phyloP scores from a whole-genome alignment of 192 early-diverging fungal species.

The Phlyctochytrium planicorne region DNA sequence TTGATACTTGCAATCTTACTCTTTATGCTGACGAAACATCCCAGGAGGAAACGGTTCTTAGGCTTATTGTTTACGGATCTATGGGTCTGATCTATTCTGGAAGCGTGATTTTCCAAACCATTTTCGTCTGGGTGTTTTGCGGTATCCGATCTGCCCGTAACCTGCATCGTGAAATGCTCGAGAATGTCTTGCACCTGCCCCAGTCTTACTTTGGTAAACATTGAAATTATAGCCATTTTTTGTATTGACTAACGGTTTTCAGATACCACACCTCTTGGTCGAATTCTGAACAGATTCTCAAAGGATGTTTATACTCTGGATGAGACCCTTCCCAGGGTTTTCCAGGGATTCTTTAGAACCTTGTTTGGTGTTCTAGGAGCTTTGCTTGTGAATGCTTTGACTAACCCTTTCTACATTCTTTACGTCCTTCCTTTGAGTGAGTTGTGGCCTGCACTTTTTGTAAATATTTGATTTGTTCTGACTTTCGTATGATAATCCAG shows the following conservation, averaged over 20 bases:
- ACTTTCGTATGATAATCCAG: no score
- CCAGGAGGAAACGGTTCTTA: constrained; percentile 43
- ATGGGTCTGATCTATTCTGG: constrained; percentile 73
- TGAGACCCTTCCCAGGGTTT: constrained; percentile 56
- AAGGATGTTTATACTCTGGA: constrained; percentile 83
- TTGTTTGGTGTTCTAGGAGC: constrained; percentile 50
- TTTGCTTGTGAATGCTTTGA: constrained; percentile 50
- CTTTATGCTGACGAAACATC: constrained; percentile 36
- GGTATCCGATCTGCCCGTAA: constrained; percentile 74
- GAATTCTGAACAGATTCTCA: constrained; percentile 86
- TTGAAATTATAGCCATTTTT: not conserved
- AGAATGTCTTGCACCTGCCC: constrained; percentile 68
- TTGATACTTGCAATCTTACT: not conserved
- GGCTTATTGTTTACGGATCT: constrained; percentile 77
- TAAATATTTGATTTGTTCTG: not conserved
- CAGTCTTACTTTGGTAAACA: constrained; percentile 78
- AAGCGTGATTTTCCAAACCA: constrained; percentile 63
- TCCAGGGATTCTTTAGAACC: constrained; percentile 51
- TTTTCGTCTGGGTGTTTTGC: constrained; percentile 77
- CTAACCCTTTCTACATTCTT: constrained; percentile 43
- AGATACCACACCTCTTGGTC: constrained; percentile 73
- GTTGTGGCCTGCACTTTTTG: not conserved
- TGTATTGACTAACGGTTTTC: not conserved
- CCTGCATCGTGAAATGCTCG: constrained; percentile 75
- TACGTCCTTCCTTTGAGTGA: constrained; percentile 48